phyloP scores from a whole-genome alignment of 2,329 filamentous ascomycete species.

The Calonectria pauciramosa region DNA sequence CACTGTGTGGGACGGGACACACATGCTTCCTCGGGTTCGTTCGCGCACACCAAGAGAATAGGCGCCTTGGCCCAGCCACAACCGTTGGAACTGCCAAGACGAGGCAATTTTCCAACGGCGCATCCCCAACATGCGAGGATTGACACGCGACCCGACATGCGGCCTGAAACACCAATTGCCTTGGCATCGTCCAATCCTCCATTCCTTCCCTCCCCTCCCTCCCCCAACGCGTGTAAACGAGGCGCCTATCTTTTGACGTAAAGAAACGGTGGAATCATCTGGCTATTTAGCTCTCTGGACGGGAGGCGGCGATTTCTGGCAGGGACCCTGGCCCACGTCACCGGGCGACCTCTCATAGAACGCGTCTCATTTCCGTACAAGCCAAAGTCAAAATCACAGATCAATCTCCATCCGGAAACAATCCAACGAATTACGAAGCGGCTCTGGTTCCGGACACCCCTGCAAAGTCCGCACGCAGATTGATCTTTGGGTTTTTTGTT shows the following conservation, averaged over 20 bases:
- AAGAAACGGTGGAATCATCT: background rate
- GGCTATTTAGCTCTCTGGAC: background rate
- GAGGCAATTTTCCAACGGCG: background rate
- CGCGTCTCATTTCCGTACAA: slow-evolving; percentile 11
- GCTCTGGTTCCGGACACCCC: background rate
- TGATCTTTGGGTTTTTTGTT: background rate
- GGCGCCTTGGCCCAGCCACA: background rate
- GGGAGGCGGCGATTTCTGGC: background rate
- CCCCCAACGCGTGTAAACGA: background rate
- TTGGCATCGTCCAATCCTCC: background rate
- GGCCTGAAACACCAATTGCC: background rate
- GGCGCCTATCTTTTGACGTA: background rate
- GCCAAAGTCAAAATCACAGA: slow-evolving; percentile 3
- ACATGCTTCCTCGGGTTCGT: background rate
- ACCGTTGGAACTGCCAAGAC: slow-evolving; percentile 1
- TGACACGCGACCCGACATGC: background rate
- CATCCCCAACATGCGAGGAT: background rate
- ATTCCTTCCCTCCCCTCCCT: too few species aligned
- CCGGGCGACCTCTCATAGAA: background rate
- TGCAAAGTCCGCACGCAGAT: background rate
- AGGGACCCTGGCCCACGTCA: background rate
- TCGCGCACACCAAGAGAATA: background rate
- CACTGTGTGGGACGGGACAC: background rate
- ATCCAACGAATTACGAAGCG: background rate
- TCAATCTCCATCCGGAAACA: background rate